Percentiles rank a stretch among this genome's conserved stretches.
Evolutionary conservation across 208 protist genomes (phyloP).

Genomic region (Trichomonas vaginalis): DNA sequence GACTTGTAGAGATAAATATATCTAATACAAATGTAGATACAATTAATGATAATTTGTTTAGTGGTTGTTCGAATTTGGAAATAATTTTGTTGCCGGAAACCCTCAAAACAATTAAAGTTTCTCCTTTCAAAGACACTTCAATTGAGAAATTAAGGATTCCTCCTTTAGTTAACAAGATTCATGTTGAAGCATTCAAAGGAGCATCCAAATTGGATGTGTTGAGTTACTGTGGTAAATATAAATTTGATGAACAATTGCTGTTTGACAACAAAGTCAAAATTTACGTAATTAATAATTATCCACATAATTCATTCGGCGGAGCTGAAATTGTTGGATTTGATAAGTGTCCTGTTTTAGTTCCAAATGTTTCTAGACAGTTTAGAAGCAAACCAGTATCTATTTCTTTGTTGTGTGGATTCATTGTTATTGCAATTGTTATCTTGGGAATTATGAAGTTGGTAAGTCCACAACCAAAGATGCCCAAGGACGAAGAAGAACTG

Average conservation of each 20-base stretch:
- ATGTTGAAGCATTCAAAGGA: not conserved
- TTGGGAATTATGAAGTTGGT: not conserved
- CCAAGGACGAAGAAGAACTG: not conserved
- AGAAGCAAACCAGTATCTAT: not conserved
- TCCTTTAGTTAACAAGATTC: not conserved
- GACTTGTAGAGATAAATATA: not conserved
- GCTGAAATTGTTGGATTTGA: not conserved
- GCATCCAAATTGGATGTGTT: not conserved
- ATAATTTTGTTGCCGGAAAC: not conserved
- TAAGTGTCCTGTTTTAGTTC: not conserved
- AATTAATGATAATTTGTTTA: not conserved
- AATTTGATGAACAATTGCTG: not conserved
- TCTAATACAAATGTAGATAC: not conserved
- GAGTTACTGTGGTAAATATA: not conserved
- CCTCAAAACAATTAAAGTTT: not conserved
- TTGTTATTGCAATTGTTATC: not conserved
- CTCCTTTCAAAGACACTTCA: not conserved
- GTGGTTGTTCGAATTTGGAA: not conserved
- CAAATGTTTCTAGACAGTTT: not conserved
- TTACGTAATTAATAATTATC: not conserved
- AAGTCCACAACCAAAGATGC: not conserved
- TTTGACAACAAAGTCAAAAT: not conserved
- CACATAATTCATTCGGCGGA: not conserved
- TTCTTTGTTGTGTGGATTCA: not conserved
- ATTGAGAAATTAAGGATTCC: not conserved